These are phyloP conservation scores for Vachellia pachyceras DNA, from an alignment of 306 rosid genomes.

Conservation along the genomic window DNA sequence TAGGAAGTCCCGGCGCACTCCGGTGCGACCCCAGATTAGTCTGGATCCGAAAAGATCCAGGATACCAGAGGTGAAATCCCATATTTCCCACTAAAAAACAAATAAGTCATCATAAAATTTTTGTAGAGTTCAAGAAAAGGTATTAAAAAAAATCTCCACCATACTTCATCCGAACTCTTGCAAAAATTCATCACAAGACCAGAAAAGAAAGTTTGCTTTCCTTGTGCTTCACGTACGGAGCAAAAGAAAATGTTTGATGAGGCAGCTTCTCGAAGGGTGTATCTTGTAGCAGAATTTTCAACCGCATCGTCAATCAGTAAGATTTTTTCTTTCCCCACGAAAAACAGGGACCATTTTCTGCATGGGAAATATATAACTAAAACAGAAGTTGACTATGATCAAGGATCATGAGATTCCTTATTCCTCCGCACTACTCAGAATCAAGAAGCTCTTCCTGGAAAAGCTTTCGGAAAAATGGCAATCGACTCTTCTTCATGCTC, in stretches of 20 bases:
- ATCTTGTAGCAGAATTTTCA: not conserved
- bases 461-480: slow-evolving; percentile 52
- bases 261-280: not conserved
- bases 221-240: not conserved
- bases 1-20: too few species aligned
- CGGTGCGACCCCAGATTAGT: too few species aligned
- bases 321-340: not conserved
- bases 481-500: slow-evolving; percentile 56
- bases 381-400: not conserved
- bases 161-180: too few species aligned
- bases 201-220: slow-evolving; percentile 1
- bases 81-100: too few species aligned
- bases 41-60: too few species aligned
- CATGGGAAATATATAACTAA: not conserved
- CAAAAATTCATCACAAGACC: too few species aligned
- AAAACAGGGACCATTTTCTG: not conserved
- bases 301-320: not conserved
- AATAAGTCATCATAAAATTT: too few species aligned
- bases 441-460: slow-evolving; percentile 54
- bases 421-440: slow-evolving; percentile 40
- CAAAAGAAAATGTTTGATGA: not conserved
- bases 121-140: too few species aligned
- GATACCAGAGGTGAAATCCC: too few species aligned
- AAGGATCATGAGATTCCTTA: slow-evolving; percentile 26
- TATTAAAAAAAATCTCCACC: too few species aligned